Conservation (phyloP, 768 basidiomycete genomes). For the Russula brevipes region DNA sequence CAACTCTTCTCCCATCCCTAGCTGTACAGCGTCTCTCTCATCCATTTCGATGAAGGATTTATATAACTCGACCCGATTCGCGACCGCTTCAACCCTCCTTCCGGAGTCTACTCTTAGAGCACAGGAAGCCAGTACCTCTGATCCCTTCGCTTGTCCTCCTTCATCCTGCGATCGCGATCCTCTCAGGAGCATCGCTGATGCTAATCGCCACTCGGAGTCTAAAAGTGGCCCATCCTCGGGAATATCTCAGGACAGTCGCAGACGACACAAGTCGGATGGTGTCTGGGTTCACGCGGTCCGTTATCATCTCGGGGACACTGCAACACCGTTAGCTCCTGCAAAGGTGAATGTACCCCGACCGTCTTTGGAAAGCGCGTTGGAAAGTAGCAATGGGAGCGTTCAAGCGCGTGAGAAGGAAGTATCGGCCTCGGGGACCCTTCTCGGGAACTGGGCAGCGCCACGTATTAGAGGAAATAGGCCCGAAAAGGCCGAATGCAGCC, state of each 20-base stretch:
- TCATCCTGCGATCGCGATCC: not conserved
- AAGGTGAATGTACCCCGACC: conserved; percentile 2
- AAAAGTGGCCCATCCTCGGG: not conserved
- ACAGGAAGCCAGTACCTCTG: not conserved
- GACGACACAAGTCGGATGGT: conserved; percentile 14
- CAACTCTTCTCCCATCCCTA: not conserved
- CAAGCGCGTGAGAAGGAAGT: not conserved
- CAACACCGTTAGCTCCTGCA: not conserved
- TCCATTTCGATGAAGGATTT: conserved; percentile 7
- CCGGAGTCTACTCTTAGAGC: not conserved
- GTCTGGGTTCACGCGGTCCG: conserved; percentile 1
- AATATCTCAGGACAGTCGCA: not conserved
- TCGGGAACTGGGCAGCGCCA: not conserved
- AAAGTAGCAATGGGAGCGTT: not conserved
- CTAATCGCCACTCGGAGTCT: not conserved
- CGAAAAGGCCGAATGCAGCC: not conserved
- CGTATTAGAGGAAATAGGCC: not conserved
- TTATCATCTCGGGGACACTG: not conserved
- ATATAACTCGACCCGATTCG: not conserved
- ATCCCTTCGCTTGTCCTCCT: no score
- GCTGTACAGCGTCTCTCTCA: not conserved
- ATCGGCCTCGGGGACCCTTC: not conserved
- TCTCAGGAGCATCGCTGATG: not conserved
- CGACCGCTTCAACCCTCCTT: no score
- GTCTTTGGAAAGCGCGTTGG: not conserved